Base-by-base conservation (phyloP, 1,284 basidiomycete species). In the Cutaneotrichosporon arboriforme region DNA sequence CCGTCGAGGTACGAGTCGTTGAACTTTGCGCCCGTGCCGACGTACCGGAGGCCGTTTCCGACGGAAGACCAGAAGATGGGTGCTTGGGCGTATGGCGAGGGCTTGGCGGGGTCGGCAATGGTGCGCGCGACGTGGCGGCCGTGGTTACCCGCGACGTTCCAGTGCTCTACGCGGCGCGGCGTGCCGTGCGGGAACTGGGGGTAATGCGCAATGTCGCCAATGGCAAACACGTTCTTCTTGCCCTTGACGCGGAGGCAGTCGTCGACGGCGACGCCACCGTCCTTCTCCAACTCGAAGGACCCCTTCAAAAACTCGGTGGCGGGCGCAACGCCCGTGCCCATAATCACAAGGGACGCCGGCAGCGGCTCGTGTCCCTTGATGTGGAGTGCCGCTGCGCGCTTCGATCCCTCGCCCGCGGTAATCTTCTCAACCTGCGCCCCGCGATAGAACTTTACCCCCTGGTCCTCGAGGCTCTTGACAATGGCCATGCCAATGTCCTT, bases 201-300 rank as follows among this genome's bases (percentile, higher is more conserved):
- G 69, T 88, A 90, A 50, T 83, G 80, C 1, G 90, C 90, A 64
- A 96, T 92, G 75, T 96, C 91, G 46, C 90, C 92, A 54, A 94
- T 83, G 5, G 92, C 92, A 69, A 83, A 97, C 7, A 96, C 82
- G 62, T 84, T 76, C 12, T 70, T 71, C 62, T 79, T 64, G 65
- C 82, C 74, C 70, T 83, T 78, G 17, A 96, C 86, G 45, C 81
- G 79, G 47, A 96, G 75, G 61, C 82, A 83, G 66, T 88, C 82
- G 71, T 96, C 88, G 17, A 94, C 90, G 20, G 80, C 80, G 57
- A 97, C 79, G 31, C 87, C 86, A 17, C 88, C 88, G 63, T 90
- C 88, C 66, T 81, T 83, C 74, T 90, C 86, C 4, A 91, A 72
- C 51, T 68, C 64, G 65, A 80, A 74, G 17, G 81, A 78, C 20